Evolutionary conservation across 1,139 yeast genomes (phyloP).

Genomic region (Magnusiomyces tetraspermus): DNA sequence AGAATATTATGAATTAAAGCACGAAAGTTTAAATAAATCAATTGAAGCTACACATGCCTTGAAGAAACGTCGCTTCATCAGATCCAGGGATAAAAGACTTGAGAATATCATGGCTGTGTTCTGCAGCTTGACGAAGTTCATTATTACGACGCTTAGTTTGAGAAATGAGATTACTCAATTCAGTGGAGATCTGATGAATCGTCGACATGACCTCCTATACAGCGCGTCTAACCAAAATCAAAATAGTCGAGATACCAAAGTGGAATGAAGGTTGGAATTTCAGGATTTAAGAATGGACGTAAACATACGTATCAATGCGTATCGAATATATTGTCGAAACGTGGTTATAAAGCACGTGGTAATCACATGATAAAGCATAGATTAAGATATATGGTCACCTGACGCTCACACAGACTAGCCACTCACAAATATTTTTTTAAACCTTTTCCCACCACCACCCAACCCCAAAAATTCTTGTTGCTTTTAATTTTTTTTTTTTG

Average conservation of each 20-base stretch:
- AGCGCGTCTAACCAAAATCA: not conserved
- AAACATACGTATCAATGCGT: too few relatives aligned
- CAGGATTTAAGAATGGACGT: too few relatives aligned
- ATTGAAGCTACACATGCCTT: constrained; percentile 23
- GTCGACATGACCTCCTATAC: constrained; percentile 11
- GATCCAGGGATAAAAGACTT: constrained; percentile 30
- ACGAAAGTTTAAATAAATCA: constrained; percentile 14
- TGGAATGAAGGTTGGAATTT: too few relatives aligned
- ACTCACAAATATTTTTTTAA: not conserved
- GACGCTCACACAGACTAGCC: too few relatives aligned
- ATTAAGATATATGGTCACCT: too few relatives aligned
- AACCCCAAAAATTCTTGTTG: not conserved
- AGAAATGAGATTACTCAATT: constrained; percentile 48
- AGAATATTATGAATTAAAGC: constrained; percentile 20
- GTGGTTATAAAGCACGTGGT: too few relatives aligned
- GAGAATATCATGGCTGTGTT: constrained; percentile 45
- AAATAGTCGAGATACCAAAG: not conserved
- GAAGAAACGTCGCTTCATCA: constrained; percentile 27
- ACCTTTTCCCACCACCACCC: not conserved
- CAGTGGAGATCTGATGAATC: constrained; percentile 32
- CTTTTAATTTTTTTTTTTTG: not conserved
- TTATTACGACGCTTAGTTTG: constrained; percentile 65
- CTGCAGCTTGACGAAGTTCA: constrained; percentile 60
- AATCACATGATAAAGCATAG: too few relatives aligned
- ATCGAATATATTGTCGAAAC: too few relatives aligned